A percentile compares a stretch with the other conserved stretches of the same genome.
phyloP scores from a whole-genome alignment of 371 early-diverging fungal genomes.

The Mucor lusitanicus region DNA sequence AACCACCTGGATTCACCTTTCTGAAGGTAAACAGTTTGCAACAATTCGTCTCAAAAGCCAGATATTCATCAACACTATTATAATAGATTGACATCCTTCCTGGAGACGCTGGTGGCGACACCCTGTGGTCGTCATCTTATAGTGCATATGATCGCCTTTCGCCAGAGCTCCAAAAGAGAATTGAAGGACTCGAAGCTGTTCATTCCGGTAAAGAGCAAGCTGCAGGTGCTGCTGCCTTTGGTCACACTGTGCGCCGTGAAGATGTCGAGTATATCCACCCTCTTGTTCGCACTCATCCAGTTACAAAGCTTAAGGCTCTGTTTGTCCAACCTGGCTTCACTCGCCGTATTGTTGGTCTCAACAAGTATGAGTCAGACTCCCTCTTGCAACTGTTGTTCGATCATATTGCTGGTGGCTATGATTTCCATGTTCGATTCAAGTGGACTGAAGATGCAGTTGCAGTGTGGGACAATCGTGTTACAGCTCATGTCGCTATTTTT shows the following conservation, averaged over 20 bases:
- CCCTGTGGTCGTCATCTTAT: slow-evolving; percentile 51
- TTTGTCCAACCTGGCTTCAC: slow-evolving; percentile 66
- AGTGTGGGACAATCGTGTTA: slow-evolving; percentile 63
- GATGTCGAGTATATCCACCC: slow-evolving; percentile 57
- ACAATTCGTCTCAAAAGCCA: no score
- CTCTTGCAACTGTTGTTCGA: slow-evolving; percentile 56
- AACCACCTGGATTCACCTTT: slow-evolving; percentile 55
- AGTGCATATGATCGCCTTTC: slow-evolving; percentile 63
- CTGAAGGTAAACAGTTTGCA: slow-evolving; percentile 18
- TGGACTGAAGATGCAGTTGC: slow-evolving; percentile 60
- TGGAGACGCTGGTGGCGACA: slow-evolving; percentile 51
- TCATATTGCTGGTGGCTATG: slow-evolving; percentile 52
- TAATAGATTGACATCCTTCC: slow-evolving; percentile 43
- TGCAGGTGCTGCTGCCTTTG: slow-evolving; percentile 34
- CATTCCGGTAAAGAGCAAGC: slow-evolving; percentile 57
- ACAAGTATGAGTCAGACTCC: slow-evolving; percentile 57
- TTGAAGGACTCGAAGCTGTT: slow-evolving; percentile 64
- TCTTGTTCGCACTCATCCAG: slow-evolving; percentile 68
- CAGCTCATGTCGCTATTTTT: slow-evolving; percentile 41
- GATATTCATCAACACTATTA: no score
- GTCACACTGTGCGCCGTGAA: slow-evolving; percentile 47
- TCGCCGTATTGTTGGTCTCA: slow-evolving; percentile 56
- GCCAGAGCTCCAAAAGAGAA: slow-evolving; percentile 49
- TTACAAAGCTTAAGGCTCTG: slow-evolving; percentile 69
- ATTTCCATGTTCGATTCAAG: slow-evolving; percentile 66